Percentiles rank a stretch among this genome's conserved stretches.
These are phyloP conservation scores for Sporothrix mexicana DNA, from an alignment of 2,329 filamentous ascomycete genomes.

Conservation along the genomic window DNA sequence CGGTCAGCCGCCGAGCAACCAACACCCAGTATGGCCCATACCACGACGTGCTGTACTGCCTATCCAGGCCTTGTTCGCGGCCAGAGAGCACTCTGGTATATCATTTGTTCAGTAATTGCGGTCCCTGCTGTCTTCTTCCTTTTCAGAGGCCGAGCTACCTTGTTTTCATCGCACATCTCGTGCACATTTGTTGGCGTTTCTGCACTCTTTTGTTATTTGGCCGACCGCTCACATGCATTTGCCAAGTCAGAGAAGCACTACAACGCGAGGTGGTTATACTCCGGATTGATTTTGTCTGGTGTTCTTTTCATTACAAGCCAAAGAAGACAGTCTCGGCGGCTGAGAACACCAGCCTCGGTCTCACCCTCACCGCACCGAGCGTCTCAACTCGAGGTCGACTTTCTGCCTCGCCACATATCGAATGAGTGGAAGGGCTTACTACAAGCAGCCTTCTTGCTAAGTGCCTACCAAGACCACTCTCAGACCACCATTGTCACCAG, in stretches of 20 bases:
- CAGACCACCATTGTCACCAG: conserved; percentile 59
- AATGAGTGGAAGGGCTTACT: conserved; percentile 73
- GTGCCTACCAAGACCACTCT: conserved; percentile 61
- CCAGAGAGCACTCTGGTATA: conserved; percentile 42
- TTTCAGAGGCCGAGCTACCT: background rate
- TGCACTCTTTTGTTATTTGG: conserved; percentile 54
- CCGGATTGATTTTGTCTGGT: conserved; percentile 38
- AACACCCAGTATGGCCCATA: conserved; percentile 43
- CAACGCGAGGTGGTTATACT: conserved; percentile 39
- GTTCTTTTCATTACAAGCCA: background rate
- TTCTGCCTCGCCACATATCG: conserved; percentile 61
- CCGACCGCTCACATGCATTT: conserved; percentile 61
- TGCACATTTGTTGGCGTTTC: conserved; percentile 8
- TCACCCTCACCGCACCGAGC: background rate
- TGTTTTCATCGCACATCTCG: background rate
- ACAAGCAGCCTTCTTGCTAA: conserved; percentile 59
- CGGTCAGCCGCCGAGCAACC: conserved; percentile 40
- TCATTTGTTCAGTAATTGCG: background rate
- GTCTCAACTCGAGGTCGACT: conserved; percentile 43
- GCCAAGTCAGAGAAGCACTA: conserved; percentile 55
- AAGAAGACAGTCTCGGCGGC: background rate
- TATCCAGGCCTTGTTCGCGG: conserved; percentile 48
- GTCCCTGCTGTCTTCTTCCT: background rate
- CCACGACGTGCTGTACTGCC: conserved; percentile 59
- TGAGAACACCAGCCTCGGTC: background rate